Evolutionary conservation across 768 basidiomycete genomes (phyloP).

Genomic region (Panaeolus papilionaceus): DNA sequence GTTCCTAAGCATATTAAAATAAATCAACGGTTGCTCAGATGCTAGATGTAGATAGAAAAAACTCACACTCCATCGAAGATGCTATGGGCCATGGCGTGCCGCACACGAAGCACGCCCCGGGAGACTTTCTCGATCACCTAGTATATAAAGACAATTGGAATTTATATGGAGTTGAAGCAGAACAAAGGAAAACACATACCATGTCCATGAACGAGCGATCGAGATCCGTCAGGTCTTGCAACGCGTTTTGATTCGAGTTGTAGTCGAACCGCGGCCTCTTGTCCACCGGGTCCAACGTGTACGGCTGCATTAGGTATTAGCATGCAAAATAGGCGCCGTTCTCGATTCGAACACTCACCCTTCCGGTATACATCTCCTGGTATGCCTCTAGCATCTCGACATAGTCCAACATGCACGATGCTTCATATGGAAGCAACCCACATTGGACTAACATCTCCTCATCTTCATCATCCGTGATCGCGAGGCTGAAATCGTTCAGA

Average conservation of each 20-base stretch:
- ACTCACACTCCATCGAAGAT: conserved; percentile 8
- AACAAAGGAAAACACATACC: background rate
- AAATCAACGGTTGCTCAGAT: background rate
- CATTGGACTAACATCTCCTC: background rate
- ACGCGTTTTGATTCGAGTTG: background rate
- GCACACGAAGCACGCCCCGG: background rate
- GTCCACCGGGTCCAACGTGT: background rate
- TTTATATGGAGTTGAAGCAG: background rate
- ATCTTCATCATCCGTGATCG: background rate
- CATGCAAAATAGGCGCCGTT: background rate
- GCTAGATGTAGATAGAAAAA: background rate
- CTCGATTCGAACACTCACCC: background rate
- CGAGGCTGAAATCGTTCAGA: background rate
- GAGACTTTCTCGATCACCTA: background rate
- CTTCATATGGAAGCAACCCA: background rate
- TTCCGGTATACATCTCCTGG: conserved; percentile 5
- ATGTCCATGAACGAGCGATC: conserved; percentile 5
- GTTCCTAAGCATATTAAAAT: background rate
- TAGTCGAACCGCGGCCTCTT: background rate
- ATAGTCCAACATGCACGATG: background rate
- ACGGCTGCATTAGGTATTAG: background rate
- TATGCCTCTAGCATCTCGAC: background rate
- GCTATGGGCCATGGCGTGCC: background rate
- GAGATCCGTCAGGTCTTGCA: background rate
- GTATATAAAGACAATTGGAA: background rate